Base-by-base conservation (phyloP, 208 protist genomes). In the Acanthamoeba lugdunensis region DNA sequence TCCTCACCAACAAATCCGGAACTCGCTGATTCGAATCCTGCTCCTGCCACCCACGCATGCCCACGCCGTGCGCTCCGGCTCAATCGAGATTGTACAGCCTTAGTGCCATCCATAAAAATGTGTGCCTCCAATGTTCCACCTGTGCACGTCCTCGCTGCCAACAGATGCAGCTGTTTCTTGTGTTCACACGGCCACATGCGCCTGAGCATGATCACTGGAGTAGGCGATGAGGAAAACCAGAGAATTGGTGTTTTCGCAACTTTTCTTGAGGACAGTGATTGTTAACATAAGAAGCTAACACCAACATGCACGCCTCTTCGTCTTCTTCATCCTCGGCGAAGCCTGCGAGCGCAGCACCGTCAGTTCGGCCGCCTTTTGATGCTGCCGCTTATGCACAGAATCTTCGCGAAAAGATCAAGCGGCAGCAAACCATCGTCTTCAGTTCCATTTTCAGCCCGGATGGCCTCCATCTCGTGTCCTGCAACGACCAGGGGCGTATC, bases 391-490 rank as follows among this genome's bases (percentile, higher is more conserved):
- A 81, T 37, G 73, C 73, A 23, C 73, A 81, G 37, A 81, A 52
- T 33, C 73, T 81, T 11, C 28, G 73, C 9, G 73, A 81, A 37
- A 81, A 81, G 73, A 81, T 81, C 73, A 81, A 81, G 37, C 73
- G 73, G 28, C 30, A 52, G 73, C 73, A 81, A 14, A 81, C 45
- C 23, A 52, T 52, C 16, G 73, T 81, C 7, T 81, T 81, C 73
- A 81, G 73, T 28, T 52, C 33, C 73, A 81, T 81, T 52, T 81
- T 81, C 73, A 81, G 73, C 28, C 73, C 73, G 5, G 73, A 81
- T 81, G 73, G 73, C 73, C 69, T 77, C 69, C 21, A 81, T 18
- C 73, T 81, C 37, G 73, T 81, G 73, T 81, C 73, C 8, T 81
- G 73, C 73, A 81, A 52, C 45, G 73, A 81, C 37, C 73, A 81